Base-by-base conservation (phyloP, 768 basidiomycete species). In the Tylopilus sp. region DNA sequence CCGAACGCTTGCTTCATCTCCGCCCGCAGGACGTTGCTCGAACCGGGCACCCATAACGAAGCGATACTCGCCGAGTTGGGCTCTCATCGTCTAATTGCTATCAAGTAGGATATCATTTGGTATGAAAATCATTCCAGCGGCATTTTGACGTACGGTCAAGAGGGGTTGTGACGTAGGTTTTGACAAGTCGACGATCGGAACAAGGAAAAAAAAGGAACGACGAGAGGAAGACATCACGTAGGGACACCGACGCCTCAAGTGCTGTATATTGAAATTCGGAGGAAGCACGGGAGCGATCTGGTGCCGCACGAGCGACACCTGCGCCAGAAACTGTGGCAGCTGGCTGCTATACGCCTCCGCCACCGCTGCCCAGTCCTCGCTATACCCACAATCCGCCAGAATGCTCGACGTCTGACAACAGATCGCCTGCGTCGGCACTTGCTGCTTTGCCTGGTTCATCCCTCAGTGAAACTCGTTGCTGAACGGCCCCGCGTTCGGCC, bases 21-120 rank as follows among this genome's bases (percentile, higher is more conserved):
- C 44, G 42, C 28, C 48, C 14, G 34, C 51, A 29, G 50, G 38
- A 59, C 52, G 24, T 50, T 71, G 11, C 63, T 82, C 22, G 38
- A 65, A 36, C 76, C 83, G 7, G 86, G 86, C 25, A 52, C 71
- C 24, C 81, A 88, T 63, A 85, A 78, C 12, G 57, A 72, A 12
- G 77, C 78, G 34, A 70, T 88, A 30, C 71, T 88, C 25, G 55
- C 45, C 13, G 85, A 83, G 55, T 55, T 82, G 33, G 83, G 83
- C 2, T 19, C 54, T 50, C 17, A 48, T 53, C 52, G 33, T 60
- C 55, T 43, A 60, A 51, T 57, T 46, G 55, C 37, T 14, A 53
- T n/a, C 1, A 11, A 37, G n/a, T 37, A 37, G 36, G 36, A 37
- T 36, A 36, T n/a, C n/a, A n/a, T n/a, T n/a, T n/a, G n/a, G n/a